These are phyloP conservation scores for Colletotrichum limetticola DNA, from an alignment of 2,329 filamentous ascomycete genomes.

Conservation along the genomic window DNA sequence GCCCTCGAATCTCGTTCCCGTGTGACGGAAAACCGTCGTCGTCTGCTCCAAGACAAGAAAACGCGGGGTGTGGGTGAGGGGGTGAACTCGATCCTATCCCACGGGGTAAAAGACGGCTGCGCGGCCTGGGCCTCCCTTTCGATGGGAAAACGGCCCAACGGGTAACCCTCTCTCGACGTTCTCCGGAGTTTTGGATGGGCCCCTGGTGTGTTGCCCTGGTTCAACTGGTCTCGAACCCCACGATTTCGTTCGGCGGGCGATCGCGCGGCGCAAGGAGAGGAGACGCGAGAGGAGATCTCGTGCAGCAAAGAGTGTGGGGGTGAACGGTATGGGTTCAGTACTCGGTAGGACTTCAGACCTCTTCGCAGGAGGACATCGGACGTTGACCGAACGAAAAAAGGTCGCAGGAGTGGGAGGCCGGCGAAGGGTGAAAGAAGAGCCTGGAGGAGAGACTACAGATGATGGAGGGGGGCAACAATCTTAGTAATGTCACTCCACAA, in stretches of 20 bases:
- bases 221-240: conserved; percentile 12
- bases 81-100: neutral
- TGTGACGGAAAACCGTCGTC: neutral
- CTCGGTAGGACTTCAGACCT: neutral
- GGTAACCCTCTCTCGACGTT: neutral
- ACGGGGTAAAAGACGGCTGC: conserved; percentile 16
- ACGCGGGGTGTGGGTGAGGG: neutral
- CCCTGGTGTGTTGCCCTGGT: conserved; percentile 1
- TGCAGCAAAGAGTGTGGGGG: conserved; percentile 14
- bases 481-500: conserved; percentile 26
- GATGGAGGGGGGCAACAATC: neutral
- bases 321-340: neutral
- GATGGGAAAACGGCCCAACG: neutral
- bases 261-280: conserved; percentile 8
- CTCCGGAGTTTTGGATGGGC: conserved; percentile 21
- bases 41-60: neutral
- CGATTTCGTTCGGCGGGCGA: conserved; percentile 31
- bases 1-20: neutral
- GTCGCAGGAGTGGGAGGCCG: neutral
- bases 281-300: conserved; percentile 7
- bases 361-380: conserved; percentile 16
- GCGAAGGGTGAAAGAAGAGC: neutral
- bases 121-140: neutral
- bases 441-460: neutral
- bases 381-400: conserved; percentile 28